phyloP scores from a whole-genome alignment of 2,329 filamentous ascomycete species.

The Leptodontidium sp. region DNA sequence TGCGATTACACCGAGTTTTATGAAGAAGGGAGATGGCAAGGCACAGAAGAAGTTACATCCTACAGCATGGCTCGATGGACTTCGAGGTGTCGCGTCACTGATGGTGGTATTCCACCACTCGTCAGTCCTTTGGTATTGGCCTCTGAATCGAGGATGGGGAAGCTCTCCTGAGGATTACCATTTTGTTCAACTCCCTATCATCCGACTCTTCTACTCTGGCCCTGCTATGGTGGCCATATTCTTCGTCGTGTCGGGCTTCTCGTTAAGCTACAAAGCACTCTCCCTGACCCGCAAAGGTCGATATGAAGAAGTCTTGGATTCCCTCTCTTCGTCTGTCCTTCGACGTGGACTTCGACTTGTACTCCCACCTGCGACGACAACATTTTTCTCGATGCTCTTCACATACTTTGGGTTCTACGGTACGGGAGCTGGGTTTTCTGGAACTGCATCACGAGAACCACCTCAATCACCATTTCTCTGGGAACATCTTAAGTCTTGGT shows the following conservation, averaged over 20 bases:
- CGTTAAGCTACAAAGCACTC: conserved; percentile 52
- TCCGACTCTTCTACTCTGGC: conserved; percentile 40
- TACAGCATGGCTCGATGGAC: conserved; percentile 52
- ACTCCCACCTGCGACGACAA: conserved; percentile 52
- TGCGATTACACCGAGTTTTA: conserved; percentile 8
- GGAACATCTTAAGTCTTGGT: conserved; percentile 20
- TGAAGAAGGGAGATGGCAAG: conserved; percentile 1
- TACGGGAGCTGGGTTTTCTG: conserved; percentile 4
- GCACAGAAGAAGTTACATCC: conserved; percentile 9
- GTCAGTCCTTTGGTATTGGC: conserved; percentile 22
- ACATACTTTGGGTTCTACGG: conserved; percentile 21
- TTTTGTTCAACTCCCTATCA: conserved; percentile 28
- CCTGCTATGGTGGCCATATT: conserved; percentile 57
- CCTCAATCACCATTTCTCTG: conserved; percentile 15
- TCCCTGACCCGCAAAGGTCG: conserved; percentile 44
- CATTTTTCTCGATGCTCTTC: conserved; percentile 44
- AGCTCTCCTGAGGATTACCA: conserved; percentile 15
- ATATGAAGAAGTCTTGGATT: conserved; percentile 43
- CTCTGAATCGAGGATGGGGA: conserved; percentile 20
- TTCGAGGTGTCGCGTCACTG: conserved; percentile 55
- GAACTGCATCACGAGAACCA: background rate
- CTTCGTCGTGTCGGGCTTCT: conserved; percentile 58
- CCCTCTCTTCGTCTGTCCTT: conserved; percentile 53
- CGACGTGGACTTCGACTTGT: conserved; percentile 54
- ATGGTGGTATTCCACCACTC: conserved; percentile 49